These are phyloP conservation scores for Centella asiatica DNA, from an alignment of 129 eudicot species.

Conservation along the genomic window DNA sequence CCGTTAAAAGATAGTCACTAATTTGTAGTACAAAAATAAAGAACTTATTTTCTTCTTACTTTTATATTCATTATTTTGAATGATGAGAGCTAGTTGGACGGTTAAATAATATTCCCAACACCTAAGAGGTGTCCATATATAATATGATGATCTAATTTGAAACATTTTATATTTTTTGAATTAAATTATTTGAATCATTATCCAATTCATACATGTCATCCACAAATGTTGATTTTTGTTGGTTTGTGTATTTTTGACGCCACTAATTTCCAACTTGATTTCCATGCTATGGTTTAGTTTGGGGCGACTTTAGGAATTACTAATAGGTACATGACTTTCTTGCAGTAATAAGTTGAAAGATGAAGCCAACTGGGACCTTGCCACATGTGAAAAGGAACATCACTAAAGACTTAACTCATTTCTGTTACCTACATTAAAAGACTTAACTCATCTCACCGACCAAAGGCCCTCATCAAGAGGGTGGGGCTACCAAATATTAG, in stretches of 20 bases:
- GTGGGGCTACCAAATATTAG: too few species aligned
- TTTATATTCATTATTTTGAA: too few species aligned
- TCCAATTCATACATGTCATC: not conserved
- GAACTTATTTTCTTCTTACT: not conserved
- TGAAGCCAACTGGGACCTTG: constrained; percentile 1
- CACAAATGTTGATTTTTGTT: not conserved
- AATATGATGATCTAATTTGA: not conserved
- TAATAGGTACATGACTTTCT: not conserved
- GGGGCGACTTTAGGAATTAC: not conserved
- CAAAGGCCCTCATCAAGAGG: not conserved
- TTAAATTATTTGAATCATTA: not conserved
- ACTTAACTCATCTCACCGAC: not conserved
- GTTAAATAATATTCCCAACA: not conserved
- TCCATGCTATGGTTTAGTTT: not conserved
- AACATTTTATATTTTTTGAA: not conserved
- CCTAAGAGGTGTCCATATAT: not conserved
- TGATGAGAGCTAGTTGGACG: too few species aligned
- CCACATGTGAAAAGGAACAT: not conserved
- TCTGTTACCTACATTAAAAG: not conserved
- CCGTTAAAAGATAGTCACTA: not conserved
- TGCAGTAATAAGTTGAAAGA: not conserved
- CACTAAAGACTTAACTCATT: not conserved
- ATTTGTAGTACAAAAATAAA: not conserved
- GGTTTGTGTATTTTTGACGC: not conserved
- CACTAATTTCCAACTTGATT: too few species aligned